Evolutionary conservation across 768 basidiomycete genomes (phyloP), one percentile per base, ranked within the genome.

Genomic region (Kwoniella pini): DNA sequence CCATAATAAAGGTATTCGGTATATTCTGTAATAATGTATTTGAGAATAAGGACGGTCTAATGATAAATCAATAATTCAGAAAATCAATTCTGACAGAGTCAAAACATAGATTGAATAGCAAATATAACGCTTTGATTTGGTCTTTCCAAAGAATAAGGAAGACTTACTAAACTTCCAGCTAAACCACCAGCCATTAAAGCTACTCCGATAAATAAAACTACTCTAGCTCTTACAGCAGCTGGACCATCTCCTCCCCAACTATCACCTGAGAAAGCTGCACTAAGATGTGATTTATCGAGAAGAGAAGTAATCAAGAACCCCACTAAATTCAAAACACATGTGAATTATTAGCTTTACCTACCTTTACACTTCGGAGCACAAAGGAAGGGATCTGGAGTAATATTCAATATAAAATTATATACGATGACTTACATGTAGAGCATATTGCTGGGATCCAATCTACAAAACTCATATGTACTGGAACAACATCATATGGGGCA

Each of bases 371-470:
- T n/a, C n/a, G n/a, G n/a, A n/a, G n/a, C n/a, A 38, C 36, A 50
- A 36, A 10, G 27, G 52, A 42, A 39, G 11, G 22, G 11, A 21
- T 21, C n/a, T 57, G 58, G 55, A 64, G 51, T 52, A 54, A 64
- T 50, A 39, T 38, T 28, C 31, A 24, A 11, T 9, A 4, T 19
- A 13, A 19, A 46, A 26, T 44, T 24, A n/a, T 30, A 31, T 26
- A 27, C 24, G 45, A 1, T 15, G 27, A 77, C 79, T 52, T 40
- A 79, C 79, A 80, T 28, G 96, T 84, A 6, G 91, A 91, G 79
- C 88, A 92, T 68, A 98, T 85, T 21, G 94, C 95, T 0, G 95
- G 92, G n/a, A 96, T 82, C 96, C 96, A 99, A 82, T 98, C 96
- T 56, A 91, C 86, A 76, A 97, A 96, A 12, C 84, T 81, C 76